Conservation (phyloP, 805 yeast species). For the Monosporozyma servazzii region DNA sequence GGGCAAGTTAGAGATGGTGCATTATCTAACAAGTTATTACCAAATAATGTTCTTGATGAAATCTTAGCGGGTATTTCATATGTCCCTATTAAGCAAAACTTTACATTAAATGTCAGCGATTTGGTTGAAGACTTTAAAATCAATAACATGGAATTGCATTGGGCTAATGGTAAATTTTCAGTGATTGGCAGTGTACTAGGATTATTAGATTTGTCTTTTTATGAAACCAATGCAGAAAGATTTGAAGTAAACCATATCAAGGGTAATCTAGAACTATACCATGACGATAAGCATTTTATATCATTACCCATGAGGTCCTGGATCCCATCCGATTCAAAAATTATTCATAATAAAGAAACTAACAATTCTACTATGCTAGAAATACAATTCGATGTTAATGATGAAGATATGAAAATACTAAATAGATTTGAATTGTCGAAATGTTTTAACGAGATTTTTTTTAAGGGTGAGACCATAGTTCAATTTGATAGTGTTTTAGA, state of each 20-base stretch:
- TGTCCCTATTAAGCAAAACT: conserved; percentile 16
- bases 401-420: conserved; percentile 36
- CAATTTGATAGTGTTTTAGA: conserved; percentile 19
- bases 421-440: conserved; percentile 34
- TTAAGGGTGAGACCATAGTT: conserved; percentile 31
- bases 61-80: conserved; percentile 8
- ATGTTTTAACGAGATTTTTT: conserved; percentile 36
- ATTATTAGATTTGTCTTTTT: conserved; percentile 27
- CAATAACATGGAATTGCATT: conserved; percentile 30
- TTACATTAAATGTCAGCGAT: conserved; percentile 16
- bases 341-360: conserved; percentile 13
- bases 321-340: conserved; percentile 36
- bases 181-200: conserved; percentile 34
- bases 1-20: conserved; percentile 8
- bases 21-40: not conserved
- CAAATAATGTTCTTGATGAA: not conserved
- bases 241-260: conserved; percentile 31
- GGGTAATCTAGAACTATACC: conserved; percentile 36
- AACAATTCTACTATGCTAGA: conserved; percentile 23
- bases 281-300: conserved; percentile 35
- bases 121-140: conserved; percentile 32
- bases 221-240: conserved; percentile 16
- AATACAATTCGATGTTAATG: conserved; percentile 34
- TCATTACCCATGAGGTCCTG: conserved; percentile 38
- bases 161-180: conserved; percentile 20